Evolutionary conservation across 2,329 filamentous ascomycete species (phyloP), one percentile per base, ranked within the genome.

Genomic region (Chaetomium sp.): DNA sequence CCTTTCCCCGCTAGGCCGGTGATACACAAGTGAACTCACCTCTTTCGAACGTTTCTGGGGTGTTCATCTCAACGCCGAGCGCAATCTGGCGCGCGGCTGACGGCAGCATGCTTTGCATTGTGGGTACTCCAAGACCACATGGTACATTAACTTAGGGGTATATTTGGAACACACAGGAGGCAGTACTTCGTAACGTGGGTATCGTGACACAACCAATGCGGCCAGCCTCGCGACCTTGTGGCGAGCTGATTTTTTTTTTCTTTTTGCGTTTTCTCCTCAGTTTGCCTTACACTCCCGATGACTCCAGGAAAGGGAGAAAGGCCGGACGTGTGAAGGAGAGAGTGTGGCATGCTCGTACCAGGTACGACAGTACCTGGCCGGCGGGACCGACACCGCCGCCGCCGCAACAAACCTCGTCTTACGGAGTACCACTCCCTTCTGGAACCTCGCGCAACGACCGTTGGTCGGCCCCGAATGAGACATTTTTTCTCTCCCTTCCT

Each of bases 21-120:
- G 19, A 27, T 27, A 27, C 19, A 27, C 19, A 27, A 27, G 19
- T 27, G 19, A 27, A 27, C 19, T 27, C 19, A 27, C 19, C 19
- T 27, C 19, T 27, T 27, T 27, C 19, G 19, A 27, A 27, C 3
- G 19, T 14, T 34, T 7, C 36, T 6, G 12, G 6, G 34, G 43
- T 50, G 45, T 56, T 53, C 50, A 56, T 56, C 45, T 53, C 27
- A 14, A 53, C 27, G 2, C 46, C 14, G 19, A 46, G 33, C 12
- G 37, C 37, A 33, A 49, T 54, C 36, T 4, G n/a, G 47, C 12
- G 48, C 42, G 37, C 19, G 34, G 35, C 35, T 42, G 52, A 19
- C 52, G 7, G 35, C 32, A 35, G 45, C 8, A n/a, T 43, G 37
- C 44, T n/a, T 38, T 50, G 53, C 14, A 33, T 40, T 49, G 46